phyloP scores from a whole-genome alignment of 768 basidiomycete species.

The Hydnum rufescens region DNA sequence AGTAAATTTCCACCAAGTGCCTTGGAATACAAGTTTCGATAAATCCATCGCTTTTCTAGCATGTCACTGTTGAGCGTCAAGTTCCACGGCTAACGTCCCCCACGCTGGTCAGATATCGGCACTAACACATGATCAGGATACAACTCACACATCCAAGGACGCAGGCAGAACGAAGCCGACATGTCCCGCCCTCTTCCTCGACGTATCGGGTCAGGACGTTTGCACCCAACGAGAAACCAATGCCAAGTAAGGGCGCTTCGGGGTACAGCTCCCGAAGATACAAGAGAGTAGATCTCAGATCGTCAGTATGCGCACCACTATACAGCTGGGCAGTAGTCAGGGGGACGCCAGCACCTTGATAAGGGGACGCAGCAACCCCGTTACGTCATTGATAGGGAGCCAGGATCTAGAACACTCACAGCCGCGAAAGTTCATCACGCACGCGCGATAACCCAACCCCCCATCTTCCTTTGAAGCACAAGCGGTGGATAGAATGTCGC shows the following conservation, averaged over 20 bases:
- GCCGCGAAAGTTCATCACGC: conserved; percentile 84
- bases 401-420: conserved; percentile 32
- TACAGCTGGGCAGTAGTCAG: conserved; percentile 69
- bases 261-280: conserved; percentile 59
- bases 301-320: conserved; percentile 78
- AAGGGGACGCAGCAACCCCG: not conserved
- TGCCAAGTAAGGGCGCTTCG: conserved; percentile 57
- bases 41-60: conserved; percentile 9
- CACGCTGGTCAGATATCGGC: conserved; percentile 30
- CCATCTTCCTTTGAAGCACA: conserved; percentile 50
- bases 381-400: not conserved
- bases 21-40: conserved; percentile 11
- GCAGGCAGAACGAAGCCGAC: conserved; percentile 45
- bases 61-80: conserved; percentile 5
- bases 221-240: conserved; percentile 89
- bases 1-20: conserved; percentile 17
- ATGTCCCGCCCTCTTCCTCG: conserved; percentile 54
- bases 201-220: conserved; percentile 80
- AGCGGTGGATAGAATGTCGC: conserved; percentile 57
- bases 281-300: conserved; percentile 62
- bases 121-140: conserved; percentile 17
- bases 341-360: conserved; percentile 61
- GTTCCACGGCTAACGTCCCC: conserved; percentile 8
- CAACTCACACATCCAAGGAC: conserved; percentile 58
- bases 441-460: conserved; percentile 79